A percentile compares a stretch with the other conserved stretches of the same genome.
phyloP scores from a whole-genome alignment of 2,329 filamentous ascomycete genomes.

The Fusarium camptoceras region DNA sequence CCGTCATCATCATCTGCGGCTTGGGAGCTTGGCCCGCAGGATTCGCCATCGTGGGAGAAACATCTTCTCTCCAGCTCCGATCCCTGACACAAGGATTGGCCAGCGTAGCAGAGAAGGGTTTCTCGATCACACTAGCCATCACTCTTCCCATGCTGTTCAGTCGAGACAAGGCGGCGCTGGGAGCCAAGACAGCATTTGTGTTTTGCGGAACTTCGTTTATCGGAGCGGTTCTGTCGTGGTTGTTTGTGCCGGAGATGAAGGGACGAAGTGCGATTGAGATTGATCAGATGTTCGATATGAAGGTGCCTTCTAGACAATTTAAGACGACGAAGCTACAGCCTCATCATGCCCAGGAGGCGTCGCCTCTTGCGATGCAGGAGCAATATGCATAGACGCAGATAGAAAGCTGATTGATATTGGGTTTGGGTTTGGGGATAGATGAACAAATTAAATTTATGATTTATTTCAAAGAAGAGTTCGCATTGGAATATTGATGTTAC shows the following conservation, averaged over 20 bases:
- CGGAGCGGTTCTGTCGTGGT: slow-evolving; percentile 38
- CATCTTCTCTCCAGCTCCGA: slow-evolving; percentile 39
- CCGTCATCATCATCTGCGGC: slow-evolving; percentile 55
- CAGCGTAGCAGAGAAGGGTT: slow-evolving; percentile 54
- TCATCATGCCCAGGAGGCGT: slow-evolving; percentile 19
- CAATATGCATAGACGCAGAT: no score
- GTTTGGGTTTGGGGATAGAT: neutral
- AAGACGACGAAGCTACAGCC: slow-evolving; percentile 18
- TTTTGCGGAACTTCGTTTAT: slow-evolving; percentile 51
- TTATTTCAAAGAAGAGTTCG: neutral
- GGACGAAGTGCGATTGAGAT: slow-evolving; percentile 39
- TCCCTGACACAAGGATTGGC: slow-evolving; percentile 52
- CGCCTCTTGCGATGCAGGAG: slow-evolving; percentile 5
- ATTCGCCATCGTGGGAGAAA: slow-evolving; percentile 54
- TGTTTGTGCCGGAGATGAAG: slow-evolving; percentile 42
- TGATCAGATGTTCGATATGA: slow-evolving; percentile 40
- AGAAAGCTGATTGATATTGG: no score
- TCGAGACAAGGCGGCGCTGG: slow-evolving; percentile 50
- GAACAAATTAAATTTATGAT: neutral
- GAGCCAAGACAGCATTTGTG: slow-evolving; percentile 56
- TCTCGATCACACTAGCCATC: slow-evolving; percentile 47
- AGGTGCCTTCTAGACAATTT: slow-evolving; percentile 29
- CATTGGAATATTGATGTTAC: no score
- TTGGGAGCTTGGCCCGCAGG: slow-evolving; percentile 57
- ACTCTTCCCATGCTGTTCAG: slow-evolving; percentile 48